Conservation (phyloP, 441 rosid genomes). For the Corymbia calophylla region DNA sequence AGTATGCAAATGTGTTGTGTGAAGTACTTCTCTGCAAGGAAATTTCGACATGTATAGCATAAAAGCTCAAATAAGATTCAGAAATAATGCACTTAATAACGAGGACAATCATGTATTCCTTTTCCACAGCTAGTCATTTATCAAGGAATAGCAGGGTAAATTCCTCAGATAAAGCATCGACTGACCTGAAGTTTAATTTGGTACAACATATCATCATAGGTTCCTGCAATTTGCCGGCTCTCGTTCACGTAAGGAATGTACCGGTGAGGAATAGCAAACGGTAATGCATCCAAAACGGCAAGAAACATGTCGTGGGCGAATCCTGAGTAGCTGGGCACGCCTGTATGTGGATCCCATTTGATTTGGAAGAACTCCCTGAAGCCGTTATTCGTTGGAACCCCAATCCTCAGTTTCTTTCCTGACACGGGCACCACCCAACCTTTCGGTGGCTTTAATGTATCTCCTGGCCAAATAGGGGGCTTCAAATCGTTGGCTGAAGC, state of each 20-base stretch:
- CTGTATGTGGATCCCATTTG: constrained; percentile 3
- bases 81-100: background rate
- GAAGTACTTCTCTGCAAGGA: background rate
- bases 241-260: constrained; percentile 17
- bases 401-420: background rate
- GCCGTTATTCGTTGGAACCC: constrained; percentile 12
- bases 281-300: constrained; percentile 10
- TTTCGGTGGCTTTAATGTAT: background rate
- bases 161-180: background rate
- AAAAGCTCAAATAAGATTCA: background rate
- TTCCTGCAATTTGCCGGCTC: background rate
- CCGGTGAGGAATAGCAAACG: constrained; percentile 8
- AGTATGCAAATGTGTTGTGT: background rate
- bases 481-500: background rate
- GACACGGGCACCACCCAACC: background rate
- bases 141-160: background rate
- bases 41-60: background rate
- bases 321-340: constrained; percentile 5
- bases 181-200: constrained; percentile 19
- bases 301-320: constrained; percentile 29
- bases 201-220: constrained; percentile 13
- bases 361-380: constrained; percentile 18
- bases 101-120: background rate
- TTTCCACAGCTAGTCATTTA: background rate
- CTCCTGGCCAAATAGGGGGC: background rate